Percentiles rank a stretch among this genome's conserved stretches.
phyloP scores from a whole-genome alignment of 2,329 filamentous ascomycete genomes.

The Fusarium foetens region DNA sequence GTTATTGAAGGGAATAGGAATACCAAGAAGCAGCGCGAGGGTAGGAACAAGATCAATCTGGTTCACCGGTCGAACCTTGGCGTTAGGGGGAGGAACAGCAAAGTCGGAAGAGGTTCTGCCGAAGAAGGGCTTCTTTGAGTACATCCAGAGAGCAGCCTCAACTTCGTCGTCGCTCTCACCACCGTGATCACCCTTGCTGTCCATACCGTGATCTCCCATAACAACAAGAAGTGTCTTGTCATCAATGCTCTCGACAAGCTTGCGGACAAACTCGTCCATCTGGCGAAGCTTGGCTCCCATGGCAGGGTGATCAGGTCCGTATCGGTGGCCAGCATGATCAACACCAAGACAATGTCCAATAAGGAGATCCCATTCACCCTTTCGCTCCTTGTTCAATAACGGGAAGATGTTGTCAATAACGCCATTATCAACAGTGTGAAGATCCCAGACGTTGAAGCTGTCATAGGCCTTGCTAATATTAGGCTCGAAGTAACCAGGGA shows the following conservation, averaged over 20 bases:
- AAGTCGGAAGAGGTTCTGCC: constrained; percentile 75
- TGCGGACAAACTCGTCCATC: constrained; percentile 84
- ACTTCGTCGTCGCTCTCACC: constrained; percentile 97
- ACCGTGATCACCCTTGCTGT: constrained; percentile 96
- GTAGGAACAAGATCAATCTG: constrained; percentile 98
- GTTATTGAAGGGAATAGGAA: constrained; percentile 97
- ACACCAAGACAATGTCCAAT: constrained; percentile 95
- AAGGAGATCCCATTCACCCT: constrained; percentile 87
- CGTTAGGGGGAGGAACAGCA: constrained; percentile 70
- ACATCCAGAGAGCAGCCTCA: constrained; percentile 97
- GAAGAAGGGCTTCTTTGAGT: constrained; percentile 87
- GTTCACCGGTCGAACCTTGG: constrained; percentile 78
- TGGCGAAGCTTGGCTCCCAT: constrained; percentile 92
- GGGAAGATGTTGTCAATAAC: constrained; percentile 92
- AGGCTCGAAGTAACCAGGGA: constrained; percentile 90
- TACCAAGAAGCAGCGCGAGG: constrained; percentile 83
- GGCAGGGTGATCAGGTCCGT: constrained; percentile 90
- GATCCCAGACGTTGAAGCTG: constrained; percentile 97
- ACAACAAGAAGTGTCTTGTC: constrained; percentile 89
- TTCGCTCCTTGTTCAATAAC: constrained; percentile 72
- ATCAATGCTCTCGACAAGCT: constrained; percentile 77
- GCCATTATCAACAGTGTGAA: constrained; percentile 96
- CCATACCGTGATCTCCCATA: constrained; percentile 99
- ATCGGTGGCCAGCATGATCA: constrained; percentile 95
- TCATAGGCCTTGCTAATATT: constrained; percentile 91